Conservation (phyloP, 257 asterid species). For the Orobanche coerulescens region DNA sequence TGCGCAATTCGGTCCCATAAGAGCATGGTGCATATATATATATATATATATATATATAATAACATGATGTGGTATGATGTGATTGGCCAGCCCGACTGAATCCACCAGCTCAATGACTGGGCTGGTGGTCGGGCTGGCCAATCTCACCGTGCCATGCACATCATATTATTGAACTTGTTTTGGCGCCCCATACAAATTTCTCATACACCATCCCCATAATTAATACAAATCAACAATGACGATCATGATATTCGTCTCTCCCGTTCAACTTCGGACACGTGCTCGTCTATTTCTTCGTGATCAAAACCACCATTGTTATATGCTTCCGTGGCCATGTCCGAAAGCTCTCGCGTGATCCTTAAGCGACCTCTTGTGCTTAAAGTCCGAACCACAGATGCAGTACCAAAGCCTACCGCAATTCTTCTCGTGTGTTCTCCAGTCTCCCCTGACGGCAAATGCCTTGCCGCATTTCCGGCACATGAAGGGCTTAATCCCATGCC, state of each 20-base stretch:
- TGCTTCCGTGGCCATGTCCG: constrained; percentile 82
- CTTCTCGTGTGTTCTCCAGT: constrained; percentile 86
- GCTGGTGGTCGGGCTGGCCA: no score
- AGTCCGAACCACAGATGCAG: constrained; percentile 73
- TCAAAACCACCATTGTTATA: constrained; percentile 43
- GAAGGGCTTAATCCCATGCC: constrained; percentile 91
- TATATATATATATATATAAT: no score
- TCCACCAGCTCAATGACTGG: no score
- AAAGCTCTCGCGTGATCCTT: constrained; percentile 79
- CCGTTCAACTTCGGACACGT: constrained; percentile 74
- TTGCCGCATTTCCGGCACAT: constrained; percentile 79
- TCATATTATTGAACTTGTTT: no score
- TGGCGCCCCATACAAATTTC: no score
- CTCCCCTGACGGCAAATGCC: constrained; percentile 77
- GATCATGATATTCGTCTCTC: constrained; percentile 48
- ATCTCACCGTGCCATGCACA: no score
- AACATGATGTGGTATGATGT: no score
- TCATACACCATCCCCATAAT: neutral
- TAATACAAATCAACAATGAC: no score
- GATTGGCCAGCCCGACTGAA: no score
- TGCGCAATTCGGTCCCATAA: no score
- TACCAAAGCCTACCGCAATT: constrained; percentile 87
- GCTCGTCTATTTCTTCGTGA: constrained; percentile 77
- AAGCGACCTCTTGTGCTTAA: constrained; percentile 74
- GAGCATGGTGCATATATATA: no score